Conservation (phyloP, 768 basidiomycete species). For the Tephrocybe sp. region DNA sequence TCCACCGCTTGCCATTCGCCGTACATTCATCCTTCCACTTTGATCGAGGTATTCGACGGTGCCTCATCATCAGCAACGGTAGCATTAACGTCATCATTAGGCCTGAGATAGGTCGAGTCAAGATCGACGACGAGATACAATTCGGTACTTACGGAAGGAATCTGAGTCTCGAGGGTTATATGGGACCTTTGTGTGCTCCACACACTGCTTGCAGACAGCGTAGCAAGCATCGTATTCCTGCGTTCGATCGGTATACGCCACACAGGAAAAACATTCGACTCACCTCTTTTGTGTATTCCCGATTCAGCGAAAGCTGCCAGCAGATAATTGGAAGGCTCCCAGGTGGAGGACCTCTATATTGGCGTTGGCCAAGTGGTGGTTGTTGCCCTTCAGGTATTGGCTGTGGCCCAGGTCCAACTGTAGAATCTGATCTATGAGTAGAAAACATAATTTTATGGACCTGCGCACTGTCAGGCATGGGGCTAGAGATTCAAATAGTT, state of each 20-base stretch:
- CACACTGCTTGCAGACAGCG: conserved; percentile 58
- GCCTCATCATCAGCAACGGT: conserved; percentile 84
- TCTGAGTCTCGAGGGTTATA: conserved; percentile 61
- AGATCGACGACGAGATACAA: background rate
- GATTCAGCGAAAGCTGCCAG: conserved; percentile 79
- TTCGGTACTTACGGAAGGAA: conserved; percentile 57
- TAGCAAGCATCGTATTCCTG: conserved; percentile 78
- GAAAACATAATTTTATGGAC: background rate
- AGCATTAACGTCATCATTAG: conserved; percentile 72
- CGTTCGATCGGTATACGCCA: conserved; percentile 12
- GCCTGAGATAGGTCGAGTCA: conserved; percentile 38
- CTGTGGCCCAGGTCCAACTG: conserved; percentile 11
- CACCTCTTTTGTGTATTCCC: conserved; percentile 69
- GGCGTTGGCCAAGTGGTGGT: conserved; percentile 1
- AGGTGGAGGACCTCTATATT: conserved; percentile 12
- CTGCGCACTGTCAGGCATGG: conserved; percentile 11
- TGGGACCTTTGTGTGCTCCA: conserved; percentile 52
- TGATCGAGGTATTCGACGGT: conserved; percentile 72
- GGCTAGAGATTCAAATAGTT: background rate
- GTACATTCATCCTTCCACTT: conserved; percentile 71
- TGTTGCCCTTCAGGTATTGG: background rate
- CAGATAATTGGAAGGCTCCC: conserved; percentile 55
- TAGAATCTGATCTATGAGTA: no score
- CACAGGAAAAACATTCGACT: conserved; percentile 20
- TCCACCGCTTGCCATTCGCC: conserved; percentile 74